Evolutionary conservation across 768 basidiomycete species (phyloP).

Genomic region (Russula dissimulans): DNA sequence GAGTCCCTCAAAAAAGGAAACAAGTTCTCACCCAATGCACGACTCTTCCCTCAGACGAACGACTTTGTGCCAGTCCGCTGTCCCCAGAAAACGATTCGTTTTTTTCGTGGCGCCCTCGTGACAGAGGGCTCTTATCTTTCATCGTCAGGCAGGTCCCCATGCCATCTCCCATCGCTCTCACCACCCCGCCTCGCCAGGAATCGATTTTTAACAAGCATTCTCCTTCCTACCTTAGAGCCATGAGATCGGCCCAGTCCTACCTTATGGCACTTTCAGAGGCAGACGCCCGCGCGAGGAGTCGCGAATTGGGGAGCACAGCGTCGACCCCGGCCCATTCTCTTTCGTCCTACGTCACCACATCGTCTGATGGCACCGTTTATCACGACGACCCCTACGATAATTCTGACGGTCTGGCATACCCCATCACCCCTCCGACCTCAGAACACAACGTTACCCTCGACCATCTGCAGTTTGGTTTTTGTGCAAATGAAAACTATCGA

Average conservation of each 20-base stretch:
- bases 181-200: constrained; percentile 30
- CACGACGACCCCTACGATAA: constrained; percentile 40
- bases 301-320: constrained; percentile 35
- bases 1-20: no score
- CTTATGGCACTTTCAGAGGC: constrained; percentile 52
- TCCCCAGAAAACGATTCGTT: no score
- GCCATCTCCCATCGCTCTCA: constrained; percentile 20
- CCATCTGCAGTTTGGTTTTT: constrained; percentile 91
- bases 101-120: background rate
- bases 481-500: constrained; percentile 67
- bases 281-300: constrained; percentile 56
- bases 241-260: constrained; percentile 49
- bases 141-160: background rate
- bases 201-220: constrained; percentile 46
- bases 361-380: constrained; percentile 59
- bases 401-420: constrained; percentile 48
- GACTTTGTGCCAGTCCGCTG: no score
- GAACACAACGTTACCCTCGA: constrained; percentile 69
- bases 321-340: constrained; percentile 67
- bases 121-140: background rate
- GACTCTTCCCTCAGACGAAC: no score
- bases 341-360: constrained; percentile 61
- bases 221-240: constrained; percentile 28
- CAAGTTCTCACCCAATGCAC: no score
- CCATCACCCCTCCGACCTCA: constrained; percentile 64